Conservation (phyloP, 805 yeast species). For the Kuraishia floccosa region DNA sequence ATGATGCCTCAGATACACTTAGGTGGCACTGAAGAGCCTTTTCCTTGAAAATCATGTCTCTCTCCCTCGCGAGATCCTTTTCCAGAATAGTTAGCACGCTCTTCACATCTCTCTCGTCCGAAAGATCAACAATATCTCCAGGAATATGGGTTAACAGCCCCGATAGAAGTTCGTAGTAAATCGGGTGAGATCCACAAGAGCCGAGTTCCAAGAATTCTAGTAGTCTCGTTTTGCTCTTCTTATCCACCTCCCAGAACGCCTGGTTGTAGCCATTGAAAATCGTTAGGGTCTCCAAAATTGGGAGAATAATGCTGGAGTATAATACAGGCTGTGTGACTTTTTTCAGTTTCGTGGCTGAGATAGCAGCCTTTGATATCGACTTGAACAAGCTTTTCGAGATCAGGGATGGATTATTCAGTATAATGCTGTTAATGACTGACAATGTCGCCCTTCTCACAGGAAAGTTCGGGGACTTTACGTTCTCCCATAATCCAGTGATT, state of each 20-base stretch:
- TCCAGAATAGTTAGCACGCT: constrained; percentile 8
- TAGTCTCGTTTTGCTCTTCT: constrained; percentile 32
- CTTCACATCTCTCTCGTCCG: constrained; percentile 2
- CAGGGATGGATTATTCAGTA: constrained; percentile 8
- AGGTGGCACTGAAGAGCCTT: constrained; percentile 17
- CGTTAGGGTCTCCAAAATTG: constrained; percentile 35
- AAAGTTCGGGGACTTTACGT: constrained; percentile 23
- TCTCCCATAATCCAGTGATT: constrained; percentile 33
- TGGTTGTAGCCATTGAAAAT: constrained; percentile 28
- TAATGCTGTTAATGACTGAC: constrained; percentile 20
- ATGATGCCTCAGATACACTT: too few relatives aligned
- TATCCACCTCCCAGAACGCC: constrained; percentile 46
- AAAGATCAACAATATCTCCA: neutral
- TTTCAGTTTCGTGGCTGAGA: constrained; percentile 29
- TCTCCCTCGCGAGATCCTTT: constrained; percentile 12
- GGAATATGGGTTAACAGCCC: constrained; percentile 9
- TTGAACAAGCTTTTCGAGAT: constrained; percentile 22
- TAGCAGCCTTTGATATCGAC: constrained; percentile 28
- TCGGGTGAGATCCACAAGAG: constrained; percentile 37
- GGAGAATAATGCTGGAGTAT: constrained; percentile 33
- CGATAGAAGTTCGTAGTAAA: constrained; percentile 27
- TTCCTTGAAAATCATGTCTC: constrained; percentile 8
- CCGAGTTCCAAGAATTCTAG: constrained; percentile 38
- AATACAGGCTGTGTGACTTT: constrained; percentile 20
- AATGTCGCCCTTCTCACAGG: constrained; percentile 29